Evolutionary conservation across 371 early-diverging fungal genomes (phyloP).

Genomic region (Mortierella polycephala): DNA sequence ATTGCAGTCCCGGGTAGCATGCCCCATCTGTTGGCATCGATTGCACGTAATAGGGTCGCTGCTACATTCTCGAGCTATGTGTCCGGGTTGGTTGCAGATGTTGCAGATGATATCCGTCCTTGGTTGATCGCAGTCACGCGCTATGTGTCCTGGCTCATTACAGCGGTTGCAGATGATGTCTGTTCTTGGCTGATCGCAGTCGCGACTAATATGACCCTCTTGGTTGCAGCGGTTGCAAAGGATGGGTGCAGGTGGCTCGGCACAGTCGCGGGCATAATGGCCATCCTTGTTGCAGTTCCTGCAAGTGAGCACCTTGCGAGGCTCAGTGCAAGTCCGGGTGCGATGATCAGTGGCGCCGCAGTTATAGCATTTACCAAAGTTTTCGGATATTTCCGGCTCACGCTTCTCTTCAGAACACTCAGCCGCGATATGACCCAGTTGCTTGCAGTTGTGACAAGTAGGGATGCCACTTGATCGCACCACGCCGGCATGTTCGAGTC

Average conservation of each 20-base stretch:
- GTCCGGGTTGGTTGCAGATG: conserved; percentile 17
- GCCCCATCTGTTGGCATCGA: conserved; percentile 7
- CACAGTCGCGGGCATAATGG: conserved; percentile 50
- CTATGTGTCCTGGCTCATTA: conserved; percentile 67
- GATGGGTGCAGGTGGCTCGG: conserved; percentile 19
- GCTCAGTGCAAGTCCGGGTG: conserved; percentile 48
- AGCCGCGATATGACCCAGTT: conserved; percentile 65
- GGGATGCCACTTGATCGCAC: conserved; percentile 52
- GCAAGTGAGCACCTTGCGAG: conserved; percentile 58
- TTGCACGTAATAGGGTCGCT: not conserved
- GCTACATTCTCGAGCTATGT: conserved; percentile 13
- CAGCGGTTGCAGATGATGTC: conserved; percentile 73
- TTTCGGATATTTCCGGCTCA: conserved; percentile 25
- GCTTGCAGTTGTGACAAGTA: conserved; percentile 77
- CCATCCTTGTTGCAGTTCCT: conserved; percentile 44
- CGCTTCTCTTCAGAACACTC: conserved; percentile 58
- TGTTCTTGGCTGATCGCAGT: conserved; percentile 32
- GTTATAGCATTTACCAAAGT: conserved; percentile 60
- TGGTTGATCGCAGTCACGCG: conserved; percentile 60
- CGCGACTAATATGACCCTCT: conserved; percentile 26
- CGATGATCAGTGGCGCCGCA: conserved; percentile 40
- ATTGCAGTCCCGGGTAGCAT: conserved; percentile 34
- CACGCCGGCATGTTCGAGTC: conserved; percentile 29
- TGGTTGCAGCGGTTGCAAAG: conserved; percentile 57
- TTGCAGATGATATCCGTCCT: conserved; percentile 30